Percentiles rank a stretch among this genome's conserved stretches.
Conservation (phyloP, 2,329 filamentous ascomycete species). For the Aspergillus tanneri region DNA sequence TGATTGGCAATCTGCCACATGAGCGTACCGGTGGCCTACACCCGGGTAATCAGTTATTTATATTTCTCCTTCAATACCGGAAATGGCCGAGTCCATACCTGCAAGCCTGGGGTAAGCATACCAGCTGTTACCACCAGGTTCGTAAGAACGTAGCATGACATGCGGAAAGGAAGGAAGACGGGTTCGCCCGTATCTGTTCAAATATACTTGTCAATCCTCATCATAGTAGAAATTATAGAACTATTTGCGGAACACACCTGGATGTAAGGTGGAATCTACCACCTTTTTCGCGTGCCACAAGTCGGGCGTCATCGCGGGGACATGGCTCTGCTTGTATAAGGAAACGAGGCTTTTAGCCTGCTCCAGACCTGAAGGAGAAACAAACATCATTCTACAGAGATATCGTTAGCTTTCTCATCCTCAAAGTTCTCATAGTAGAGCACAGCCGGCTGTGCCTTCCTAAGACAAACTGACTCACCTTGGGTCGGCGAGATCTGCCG, state of each 20-base stretch:
- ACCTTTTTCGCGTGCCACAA: slow-evolving; percentile 96
- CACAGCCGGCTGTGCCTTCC: background rate
- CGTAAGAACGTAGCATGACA: slow-evolving; percentile 92
- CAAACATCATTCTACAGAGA: slow-evolving; percentile 72
- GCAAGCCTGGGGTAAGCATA: slow-evolving; percentile 89
- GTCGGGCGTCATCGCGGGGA: slow-evolving; percentile 78
- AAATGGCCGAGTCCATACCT: too few relatives aligned
- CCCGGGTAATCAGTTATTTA: too few relatives aligned
- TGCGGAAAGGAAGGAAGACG: slow-evolving; percentile 91
- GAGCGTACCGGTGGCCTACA: slow-evolving; percentile 74
- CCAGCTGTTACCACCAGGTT: slow-evolving; percentile 93
- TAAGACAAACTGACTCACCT: slow-evolving; percentile 70
- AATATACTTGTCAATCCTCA: background rate
- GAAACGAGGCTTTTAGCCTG: slow-evolving; percentile 78
- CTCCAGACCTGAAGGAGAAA: slow-evolving; percentile 74
- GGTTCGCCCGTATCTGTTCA: slow-evolving; percentile 82
- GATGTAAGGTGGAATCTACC: slow-evolving; percentile 92
- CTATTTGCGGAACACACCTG: slow-evolving; percentile 61
- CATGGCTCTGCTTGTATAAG: slow-evolving; percentile 81
- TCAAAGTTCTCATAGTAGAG: background rate
- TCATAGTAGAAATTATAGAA: background rate
- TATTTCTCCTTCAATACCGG: too few relatives aligned
- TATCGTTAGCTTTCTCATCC: slow-evolving; percentile 10
- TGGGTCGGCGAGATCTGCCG: slow-evolving; percentile 86
- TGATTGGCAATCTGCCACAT: slow-evolving; percentile 97